Conservation (phyloP, 208 protist genomes). For the Wallacemonas collosoma region DNA sequence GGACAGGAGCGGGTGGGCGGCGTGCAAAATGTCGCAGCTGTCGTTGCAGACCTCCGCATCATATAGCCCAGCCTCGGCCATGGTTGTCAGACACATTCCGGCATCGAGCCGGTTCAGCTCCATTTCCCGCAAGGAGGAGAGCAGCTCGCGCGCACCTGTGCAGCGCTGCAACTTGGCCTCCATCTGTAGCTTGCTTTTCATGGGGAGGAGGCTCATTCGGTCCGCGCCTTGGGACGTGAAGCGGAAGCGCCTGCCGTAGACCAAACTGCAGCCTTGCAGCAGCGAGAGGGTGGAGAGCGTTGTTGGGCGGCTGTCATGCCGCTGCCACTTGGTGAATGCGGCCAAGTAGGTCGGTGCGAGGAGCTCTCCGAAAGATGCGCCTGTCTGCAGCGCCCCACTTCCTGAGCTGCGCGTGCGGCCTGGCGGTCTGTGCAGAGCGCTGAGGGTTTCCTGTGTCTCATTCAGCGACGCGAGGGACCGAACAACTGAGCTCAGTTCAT, state of each 20-base stretch:
- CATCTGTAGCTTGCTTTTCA: conserved; percentile 84
- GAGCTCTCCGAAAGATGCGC: conserved; percentile 25
- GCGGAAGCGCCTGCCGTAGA: conserved; percentile 61
- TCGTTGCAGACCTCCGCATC: conserved; percentile 79
- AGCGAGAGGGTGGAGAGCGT: conserved; percentile 69
- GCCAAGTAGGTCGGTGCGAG: conserved; percentile 37
- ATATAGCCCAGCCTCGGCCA: conserved; percentile 82
- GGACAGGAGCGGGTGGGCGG: conserved; percentile 64
- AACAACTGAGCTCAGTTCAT: conserved; percentile 65
- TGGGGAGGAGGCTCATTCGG: conserved; percentile 62
- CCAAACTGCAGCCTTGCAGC: conserved; percentile 49
- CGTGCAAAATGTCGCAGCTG: conserved; percentile 75
- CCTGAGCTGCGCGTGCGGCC: not conserved
- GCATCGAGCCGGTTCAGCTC: conserved; percentile 77
- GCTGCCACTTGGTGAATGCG: conserved; percentile 61
- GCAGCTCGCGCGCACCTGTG: conserved; percentile 57
- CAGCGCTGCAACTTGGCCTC: conserved; percentile 89
- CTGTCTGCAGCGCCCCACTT: not conserved
- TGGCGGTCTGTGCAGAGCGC: not conserved
- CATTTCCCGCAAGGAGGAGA: conserved; percentile 49
- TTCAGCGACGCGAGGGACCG: conserved; percentile 51
- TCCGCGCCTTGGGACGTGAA: conserved; percentile 60
- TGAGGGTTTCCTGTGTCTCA: conserved; percentile 26
- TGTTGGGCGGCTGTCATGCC: conserved; percentile 29
- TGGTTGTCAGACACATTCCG: conserved; percentile 67